phyloP scores from a whole-genome alignment of 2,329 filamentous ascomycete genomes.

The Myotisia sp. region DNA sequence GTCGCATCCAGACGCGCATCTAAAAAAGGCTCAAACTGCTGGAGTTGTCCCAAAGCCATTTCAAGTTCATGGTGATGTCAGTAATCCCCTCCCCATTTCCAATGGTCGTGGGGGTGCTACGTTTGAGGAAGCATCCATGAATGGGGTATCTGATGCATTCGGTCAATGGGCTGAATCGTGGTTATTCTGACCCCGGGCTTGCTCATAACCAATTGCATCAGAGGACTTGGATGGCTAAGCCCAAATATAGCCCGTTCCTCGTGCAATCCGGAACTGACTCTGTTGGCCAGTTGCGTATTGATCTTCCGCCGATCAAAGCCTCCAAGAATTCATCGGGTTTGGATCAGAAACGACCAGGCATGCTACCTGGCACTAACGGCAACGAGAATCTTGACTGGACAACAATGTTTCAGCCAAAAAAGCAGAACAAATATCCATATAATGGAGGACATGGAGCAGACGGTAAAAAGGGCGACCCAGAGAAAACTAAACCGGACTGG shows the following conservation, averaged over 20 bases:
- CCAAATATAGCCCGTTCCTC: constrained; percentile 32
- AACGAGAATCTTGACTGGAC: constrained; percentile 49
- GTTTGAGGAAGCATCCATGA: constrained; percentile 30
- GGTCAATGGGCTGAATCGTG: constrained; percentile 30
- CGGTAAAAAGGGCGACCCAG: constrained; percentile 27
- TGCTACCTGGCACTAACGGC: constrained; percentile 37
- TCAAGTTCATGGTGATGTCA: constrained; percentile 34
- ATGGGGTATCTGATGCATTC: constrained; percentile 30
- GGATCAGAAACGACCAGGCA: constrained; percentile 33
- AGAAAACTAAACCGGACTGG: constrained; percentile 33
- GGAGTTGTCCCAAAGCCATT: constrained; percentile 28
- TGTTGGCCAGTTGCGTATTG: constrained; percentile 31
- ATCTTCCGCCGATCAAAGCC: constrained; percentile 29
- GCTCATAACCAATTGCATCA: constrained; percentile 25
- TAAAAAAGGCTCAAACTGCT: constrained; percentile 53
- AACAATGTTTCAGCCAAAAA: constrained; percentile 62
- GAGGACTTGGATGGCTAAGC: constrained; percentile 30
- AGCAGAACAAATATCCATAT: constrained; percentile 48
- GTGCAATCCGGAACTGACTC: constrained; percentile 26
- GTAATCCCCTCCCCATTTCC: constrained; percentile 30
- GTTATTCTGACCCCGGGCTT: constrained; percentile 24
- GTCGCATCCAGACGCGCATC: constrained; percentile 78
- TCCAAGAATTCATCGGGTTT: constrained; percentile 26
- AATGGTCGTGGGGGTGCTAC: constrained; percentile 30
- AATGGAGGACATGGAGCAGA: constrained; percentile 31